Base-by-base conservation (phyloP, 768 basidiomycete species). In the Pisolithus orientalis region DNA sequence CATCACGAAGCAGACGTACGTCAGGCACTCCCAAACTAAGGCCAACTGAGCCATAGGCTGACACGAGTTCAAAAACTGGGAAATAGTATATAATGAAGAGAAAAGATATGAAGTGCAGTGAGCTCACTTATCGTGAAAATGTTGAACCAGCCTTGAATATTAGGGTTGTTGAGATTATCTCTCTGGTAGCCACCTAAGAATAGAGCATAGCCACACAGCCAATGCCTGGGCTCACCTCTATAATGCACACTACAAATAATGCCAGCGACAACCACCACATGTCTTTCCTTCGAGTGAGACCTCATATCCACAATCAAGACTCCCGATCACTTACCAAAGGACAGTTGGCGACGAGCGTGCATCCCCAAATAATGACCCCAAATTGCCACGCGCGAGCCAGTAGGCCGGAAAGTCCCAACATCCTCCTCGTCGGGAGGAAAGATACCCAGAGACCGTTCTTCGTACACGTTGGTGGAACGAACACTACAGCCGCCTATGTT, bases 181-280 rank as follows among this genome's bases (percentile, higher is more conserved):
- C 80, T 76, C 87, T 90, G 57, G n/a, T 42, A 21, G 24, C 8
- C 42, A 54, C 21, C 60, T 52, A 50, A 45, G 21, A 39, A 24
- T 17, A 34, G 13, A 13, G 9, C 4, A 14, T 29, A 6, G 21
- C 16, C 10, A 21, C 16, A 50, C 32, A 27, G 29, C 13, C 24
- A 7, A 17, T 51, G 42, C 8, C 24, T 38, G 6, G 16, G 57
- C 77, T 53, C 55, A 90, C 91, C 79, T 97, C 96, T 55, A 96
- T 84, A 57, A 97, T 95, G 65, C 94, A 97, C 39, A 97, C 75
- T 2, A 96, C 67, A 70, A 94, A 93, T 11, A 97, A 68, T 0
- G 90, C 92, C 11, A 91, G 24, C 6, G 63, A 87, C 21, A 98
- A 68, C 93, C 93, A 96, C 95, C 94, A 96, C 80, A 97, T 92